Evolutionary conservation across 495 filamentous ascomycete genomes (phyloP), one percentile per base, ranked within the genome.

Genomic region (Aspergillus sclerotiicarbonarius): DNA sequence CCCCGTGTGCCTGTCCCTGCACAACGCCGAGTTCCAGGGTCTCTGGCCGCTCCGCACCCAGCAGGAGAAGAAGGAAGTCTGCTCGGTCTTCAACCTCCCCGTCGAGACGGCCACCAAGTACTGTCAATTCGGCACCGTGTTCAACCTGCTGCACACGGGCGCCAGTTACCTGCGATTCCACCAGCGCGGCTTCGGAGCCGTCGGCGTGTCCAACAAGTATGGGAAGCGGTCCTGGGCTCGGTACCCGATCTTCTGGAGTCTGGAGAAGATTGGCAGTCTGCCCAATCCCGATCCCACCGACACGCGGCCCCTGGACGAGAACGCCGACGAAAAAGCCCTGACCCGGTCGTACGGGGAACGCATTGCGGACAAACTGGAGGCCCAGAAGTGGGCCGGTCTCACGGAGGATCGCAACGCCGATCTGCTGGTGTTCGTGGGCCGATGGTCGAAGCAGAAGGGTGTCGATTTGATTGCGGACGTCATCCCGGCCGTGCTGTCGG

Each of bases 21-120:
- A 85, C 61, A 85, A 89, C 60, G 87, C 85, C 53, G 86, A 89
- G 66, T 89, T 89, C 66, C 86, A 89, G 68, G 85, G 85, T 44
- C 76, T 88, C 50, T 88, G 87, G 85, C 80, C 84, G 31, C 82
- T 89, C 74, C 76, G 84, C 50, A 86, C 78, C 8, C 70, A 78
- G 16, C 70, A 77, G 29, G 86, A 88, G 61, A 74, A 71, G 53
- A 73, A 81, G 55, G 85, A 88, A 64, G 80, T 88, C 15, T 86
- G 85, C 64, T 70, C 74, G 10, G 81, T 87, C 3, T 88, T 82
- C 67, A 84, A 86, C 62, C 69, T 88, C 16, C 62, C 74, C 5
- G 65, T 73, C 15, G 76, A 77, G 7, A 65, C 82, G 13, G 69
- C 73, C 16, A 69, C 67, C 30, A 68, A 82, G 31, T 89, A 89